These are phyloP conservation scores for Suillus luteus DNA, from an alignment of 768 basidiomycete species.

Conservation along the genomic window DNA sequence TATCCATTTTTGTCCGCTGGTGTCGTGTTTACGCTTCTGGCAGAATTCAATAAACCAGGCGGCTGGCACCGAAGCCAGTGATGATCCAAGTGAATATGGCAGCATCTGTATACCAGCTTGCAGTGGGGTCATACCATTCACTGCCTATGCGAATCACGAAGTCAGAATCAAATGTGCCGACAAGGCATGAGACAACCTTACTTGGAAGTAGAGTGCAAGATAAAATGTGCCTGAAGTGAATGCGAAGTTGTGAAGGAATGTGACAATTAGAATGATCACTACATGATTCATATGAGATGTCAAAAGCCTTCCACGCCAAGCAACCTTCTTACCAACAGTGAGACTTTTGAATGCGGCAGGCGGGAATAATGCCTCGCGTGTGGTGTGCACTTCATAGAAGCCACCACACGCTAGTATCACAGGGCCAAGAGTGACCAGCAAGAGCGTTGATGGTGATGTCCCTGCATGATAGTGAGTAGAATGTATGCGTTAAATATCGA, in stretches of 20 bases:
- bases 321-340: conserved; percentile 52
- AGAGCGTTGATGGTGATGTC: conserved; percentile 60
- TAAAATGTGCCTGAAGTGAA: conserved; percentile 88
- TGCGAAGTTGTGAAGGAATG: conserved; percentile 80
- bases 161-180: conserved; percentile 13
- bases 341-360: conserved; percentile 57
- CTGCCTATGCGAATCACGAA: conserved; percentile 48
- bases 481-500: conserved; percentile 8
- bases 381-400: conserved; percentile 67
- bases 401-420: conserved; percentile 58
- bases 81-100: conserved; percentile 85
- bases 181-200: conserved; percentile 30
- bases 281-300: conserved; percentile 13
- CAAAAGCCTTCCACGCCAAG: conserved; percentile 13
- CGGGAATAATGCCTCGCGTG: conserved; percentile 73
- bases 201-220: conserved; percentile 83
- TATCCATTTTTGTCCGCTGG: conserved; percentile 64
- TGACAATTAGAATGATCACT: conserved; percentile 69
- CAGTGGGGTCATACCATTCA: conserved; percentile 68
- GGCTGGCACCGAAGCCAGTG: conserved; percentile 80
- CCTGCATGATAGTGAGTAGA: conserved; percentile 44
- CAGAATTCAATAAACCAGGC: conserved; percentile 80
- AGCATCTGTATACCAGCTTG: conserved; percentile 74
- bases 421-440: conserved; percentile 58
- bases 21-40: conserved; percentile 57